These are phyloP conservation scores for Termitomyces sp. DNA, from an alignment of 768 basidiomycete species.

Conservation along the genomic window DNA sequence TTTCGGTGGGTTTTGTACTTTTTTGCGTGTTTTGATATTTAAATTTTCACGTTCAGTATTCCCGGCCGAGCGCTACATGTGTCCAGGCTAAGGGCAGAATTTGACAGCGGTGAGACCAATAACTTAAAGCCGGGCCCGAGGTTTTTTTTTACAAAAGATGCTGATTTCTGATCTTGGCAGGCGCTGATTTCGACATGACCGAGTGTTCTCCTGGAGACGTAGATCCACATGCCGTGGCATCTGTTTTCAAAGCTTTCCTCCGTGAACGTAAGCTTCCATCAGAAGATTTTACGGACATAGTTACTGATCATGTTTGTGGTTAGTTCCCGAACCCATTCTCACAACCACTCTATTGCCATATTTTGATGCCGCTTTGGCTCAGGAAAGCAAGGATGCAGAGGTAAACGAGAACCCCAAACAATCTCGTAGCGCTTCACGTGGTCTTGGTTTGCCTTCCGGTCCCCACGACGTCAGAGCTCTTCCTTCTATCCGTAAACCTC, in stretches of 20 bases:
- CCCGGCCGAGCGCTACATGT: constrained; percentile 82
- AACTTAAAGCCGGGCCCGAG: not conserved
- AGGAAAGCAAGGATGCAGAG: constrained; percentile 35
- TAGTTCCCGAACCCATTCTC: constrained; percentile 85
- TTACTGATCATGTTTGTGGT: constrained; percentile 3
- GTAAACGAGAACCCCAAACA: constrained; percentile 7
- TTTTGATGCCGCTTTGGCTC: constrained; percentile 73
- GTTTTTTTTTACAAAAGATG: constrained; percentile 9
- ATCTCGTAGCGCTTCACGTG: constrained; percentile 12
- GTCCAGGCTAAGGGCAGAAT: constrained; percentile 67
- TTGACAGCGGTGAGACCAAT: constrained; percentile 57
- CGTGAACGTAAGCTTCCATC: constrained; percentile 71
- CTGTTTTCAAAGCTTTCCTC: constrained; percentile 88
- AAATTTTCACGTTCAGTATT: constrained; percentile 44
- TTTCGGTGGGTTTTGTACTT: constrained; percentile 57
- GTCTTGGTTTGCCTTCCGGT: constrained; percentile 13
- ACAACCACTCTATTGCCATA: constrained; percentile 64
- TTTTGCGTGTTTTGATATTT: constrained; percentile 1
- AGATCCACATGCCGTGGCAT: constrained; percentile 92
- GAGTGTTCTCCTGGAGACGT: constrained; percentile 79
- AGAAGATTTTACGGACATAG: not conserved
- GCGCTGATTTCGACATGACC: constrained; percentile 82
- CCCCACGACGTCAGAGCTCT: constrained; percentile 24
- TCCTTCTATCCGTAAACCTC: constrained; percentile 60
- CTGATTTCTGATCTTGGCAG: constrained; percentile 28